Percentiles rank a stretch among this genome's conserved stretches.
Conservation (phyloP, 169 alveolate species). For the Plasmodium gonderi region DNA sequence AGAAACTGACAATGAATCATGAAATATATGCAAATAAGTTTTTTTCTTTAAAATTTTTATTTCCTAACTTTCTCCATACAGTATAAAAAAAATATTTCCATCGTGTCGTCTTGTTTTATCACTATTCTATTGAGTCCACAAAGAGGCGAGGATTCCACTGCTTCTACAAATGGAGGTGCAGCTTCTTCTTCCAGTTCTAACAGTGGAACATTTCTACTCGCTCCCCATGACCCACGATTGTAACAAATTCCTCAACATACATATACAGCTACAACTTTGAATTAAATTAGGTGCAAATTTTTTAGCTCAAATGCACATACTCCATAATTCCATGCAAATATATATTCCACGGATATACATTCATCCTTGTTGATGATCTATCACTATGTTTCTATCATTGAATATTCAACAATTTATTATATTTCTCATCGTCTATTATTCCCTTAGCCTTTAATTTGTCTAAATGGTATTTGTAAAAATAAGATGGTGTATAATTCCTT, state of each 20-base stretch:
- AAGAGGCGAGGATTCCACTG: no score
- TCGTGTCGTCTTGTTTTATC: not conserved
- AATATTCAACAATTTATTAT: conserved; percentile 17
- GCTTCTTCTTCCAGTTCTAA: not conserved
- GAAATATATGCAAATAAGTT: not conserved
- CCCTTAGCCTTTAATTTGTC: conserved; percentile 39
- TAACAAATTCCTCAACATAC: not conserved
- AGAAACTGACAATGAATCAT: no score
- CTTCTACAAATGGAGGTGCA: no score
- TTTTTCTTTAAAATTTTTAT: not conserved
- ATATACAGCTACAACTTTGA: not conserved
- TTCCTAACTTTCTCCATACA: not conserved
- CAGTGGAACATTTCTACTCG: not conserved
- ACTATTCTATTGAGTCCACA: not conserved
- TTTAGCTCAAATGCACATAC: not conserved
- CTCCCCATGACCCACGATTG: not conserved
- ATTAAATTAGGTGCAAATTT: not conserved
- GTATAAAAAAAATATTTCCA: not conserved
- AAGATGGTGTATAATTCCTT: conserved; percentile 36
- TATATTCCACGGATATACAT: not conserved
- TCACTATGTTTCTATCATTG: not conserved
- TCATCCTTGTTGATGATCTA: not conserved
- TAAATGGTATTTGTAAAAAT: conserved; percentile 54
- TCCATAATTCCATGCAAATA: not conserved
- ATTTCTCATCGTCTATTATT: conserved; percentile 41